Base-by-base conservation (phyloP, 345 rosid genomes). In the Ailanthus altissimus region DNA sequence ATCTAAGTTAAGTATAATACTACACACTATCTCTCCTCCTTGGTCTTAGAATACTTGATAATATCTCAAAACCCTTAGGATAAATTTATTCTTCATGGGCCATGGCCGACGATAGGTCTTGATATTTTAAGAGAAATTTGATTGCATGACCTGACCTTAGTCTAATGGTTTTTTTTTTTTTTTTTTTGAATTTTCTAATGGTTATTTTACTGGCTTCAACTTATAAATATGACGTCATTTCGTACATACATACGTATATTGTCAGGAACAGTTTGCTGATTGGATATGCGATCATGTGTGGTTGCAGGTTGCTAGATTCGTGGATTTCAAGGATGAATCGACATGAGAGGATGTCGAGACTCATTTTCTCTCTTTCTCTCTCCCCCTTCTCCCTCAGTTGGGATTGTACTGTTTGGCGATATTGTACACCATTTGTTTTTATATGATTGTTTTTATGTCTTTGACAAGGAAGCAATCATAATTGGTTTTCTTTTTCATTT, bases 291-390 rank as follows among this genome's bases (percentile, higher is more conserved):
- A 12, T 8, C 9, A 12, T 1, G 11, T 14, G 13, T 51, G 67
- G 32, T 72, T 77, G 84, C 89, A 84, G 92, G 84, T 80, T 73
- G 76, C 66, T 60, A 75, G 82, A 78, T 74, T 56, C 12, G 74
- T 40, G 78, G 79, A 78, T 16, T 12, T 62, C 23, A 45, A 25
- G 67, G 80, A 73, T 47, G 83, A 78, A 77, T 80, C 83, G 86
- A 86, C 89, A 88, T 85, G 91, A 86, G 80, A 82, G 89, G 89
- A 86, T 89, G 89, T 82, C 89, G 82, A 77, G 59, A 61, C 21
- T 61, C 64, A 26, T 10, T 13, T 50, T 2, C 61, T 26, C 21
- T 68, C 18, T 21, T 23, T 54, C 46, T 60, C 43, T 63, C 0
- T 53, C 49, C 38, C 32, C 43, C 8, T 42, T 8, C 53, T 9